phyloP scores from a whole-genome alignment of 768 basidiomycete species.

The Boletus vinaceobasis region DNA sequence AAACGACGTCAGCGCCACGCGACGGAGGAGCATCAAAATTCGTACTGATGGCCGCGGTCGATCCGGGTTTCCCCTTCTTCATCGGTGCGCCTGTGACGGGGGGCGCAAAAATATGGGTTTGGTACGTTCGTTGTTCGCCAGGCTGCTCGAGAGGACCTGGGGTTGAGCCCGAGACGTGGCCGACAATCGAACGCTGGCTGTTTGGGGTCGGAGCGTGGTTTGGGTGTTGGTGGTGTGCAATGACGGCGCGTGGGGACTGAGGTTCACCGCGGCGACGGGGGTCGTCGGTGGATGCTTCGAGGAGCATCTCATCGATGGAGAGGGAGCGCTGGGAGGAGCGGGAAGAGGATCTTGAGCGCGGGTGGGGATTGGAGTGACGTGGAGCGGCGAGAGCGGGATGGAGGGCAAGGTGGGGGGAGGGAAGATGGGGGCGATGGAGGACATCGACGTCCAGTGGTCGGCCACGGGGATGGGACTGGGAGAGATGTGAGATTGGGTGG shows the following conservation, averaged over 20 bases:
- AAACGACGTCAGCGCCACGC: constrained; percentile 12
- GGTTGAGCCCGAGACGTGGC: constrained; percentile 16
- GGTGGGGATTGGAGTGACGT: constrained; percentile 12
- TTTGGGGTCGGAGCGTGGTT: constrained; percentile 16
- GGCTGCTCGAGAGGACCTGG: constrained; percentile 32
- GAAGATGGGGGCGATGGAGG: constrained; percentile 28
- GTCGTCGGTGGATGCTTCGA: constrained; percentile 43
- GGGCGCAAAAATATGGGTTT: constrained; percentile 71
- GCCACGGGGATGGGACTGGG: constrained; percentile 16
- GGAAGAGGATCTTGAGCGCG: constrained; percentile 31
- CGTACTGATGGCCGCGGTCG: constrained; percentile 24
- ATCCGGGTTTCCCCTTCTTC: constrained; percentile 55
- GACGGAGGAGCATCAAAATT: neutral
- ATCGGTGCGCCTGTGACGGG: constrained; percentile 69
- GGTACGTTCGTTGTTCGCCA: constrained; percentile 44
- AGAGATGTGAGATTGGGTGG: constrained; percentile 4
- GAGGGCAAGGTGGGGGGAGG: constrained; percentile 11
- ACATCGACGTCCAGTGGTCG: constrained; percentile 22
- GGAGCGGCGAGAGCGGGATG: constrained; percentile 10
- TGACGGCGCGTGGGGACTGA: constrained; percentile 27
- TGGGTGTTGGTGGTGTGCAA: constrained; percentile 32
- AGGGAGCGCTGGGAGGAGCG: constrained; percentile 36
- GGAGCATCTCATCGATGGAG: constrained; percentile 46
- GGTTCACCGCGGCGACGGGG: constrained; percentile 32
- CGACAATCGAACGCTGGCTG: constrained; percentile 21